phyloP scores from a whole-genome alignment of 352 stramenopile species.

The Stephanocyclus meneghinianus region DNA sequence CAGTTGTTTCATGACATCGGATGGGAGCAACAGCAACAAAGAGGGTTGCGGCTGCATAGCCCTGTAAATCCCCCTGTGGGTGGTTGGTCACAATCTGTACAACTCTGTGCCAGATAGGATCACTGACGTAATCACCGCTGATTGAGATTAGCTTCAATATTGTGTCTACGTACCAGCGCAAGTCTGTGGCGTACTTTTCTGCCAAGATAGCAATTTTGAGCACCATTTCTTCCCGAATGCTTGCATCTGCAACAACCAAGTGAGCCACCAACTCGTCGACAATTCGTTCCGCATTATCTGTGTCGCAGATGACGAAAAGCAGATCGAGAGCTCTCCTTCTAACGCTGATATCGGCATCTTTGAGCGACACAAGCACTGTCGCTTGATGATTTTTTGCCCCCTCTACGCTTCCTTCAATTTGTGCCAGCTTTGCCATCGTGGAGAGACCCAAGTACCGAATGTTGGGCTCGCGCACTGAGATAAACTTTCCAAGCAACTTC shows the following conservation, averaged over 20 bases:
- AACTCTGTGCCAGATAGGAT: constrained; percentile 97
- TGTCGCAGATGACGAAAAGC: constrained; percentile 97
- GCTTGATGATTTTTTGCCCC: constrained; percentile 92
- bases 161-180: constrained; percentile 97
- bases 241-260: constrained; percentile 89
- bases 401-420: constrained; percentile 81
- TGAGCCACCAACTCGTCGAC: constrained; percentile 95
- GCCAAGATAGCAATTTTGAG: constrained; percentile 98
- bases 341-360: constrained; percentile 95
- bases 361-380: constrained; percentile 93
- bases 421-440: constrained; percentile 93
- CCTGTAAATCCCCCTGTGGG: constrained; percentile 89
- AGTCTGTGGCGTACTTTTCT: constrained; percentile 95
- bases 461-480: constrained; percentile 94
- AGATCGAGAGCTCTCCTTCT: constrained; percentile 93
- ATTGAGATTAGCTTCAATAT: constrained; percentile 96
- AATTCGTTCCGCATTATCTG: constrained; percentile 92
- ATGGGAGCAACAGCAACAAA: constrained; percentile 91
- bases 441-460: constrained; percentile 97
- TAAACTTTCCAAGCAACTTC: constrained; percentile 93
- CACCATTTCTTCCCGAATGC: constrained; percentile 92
- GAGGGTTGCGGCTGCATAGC: constrained; percentile 92
- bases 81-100: constrained; percentile 99
- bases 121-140: constrained; percentile 90
- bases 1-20: constrained; percentile 92